A percentile compares a stretch with the other conserved stretches of the same genome.
phyloP scores from a whole-genome alignment of 2,329 filamentous ascomycete species.

The Claviceps maximensis region DNA sequence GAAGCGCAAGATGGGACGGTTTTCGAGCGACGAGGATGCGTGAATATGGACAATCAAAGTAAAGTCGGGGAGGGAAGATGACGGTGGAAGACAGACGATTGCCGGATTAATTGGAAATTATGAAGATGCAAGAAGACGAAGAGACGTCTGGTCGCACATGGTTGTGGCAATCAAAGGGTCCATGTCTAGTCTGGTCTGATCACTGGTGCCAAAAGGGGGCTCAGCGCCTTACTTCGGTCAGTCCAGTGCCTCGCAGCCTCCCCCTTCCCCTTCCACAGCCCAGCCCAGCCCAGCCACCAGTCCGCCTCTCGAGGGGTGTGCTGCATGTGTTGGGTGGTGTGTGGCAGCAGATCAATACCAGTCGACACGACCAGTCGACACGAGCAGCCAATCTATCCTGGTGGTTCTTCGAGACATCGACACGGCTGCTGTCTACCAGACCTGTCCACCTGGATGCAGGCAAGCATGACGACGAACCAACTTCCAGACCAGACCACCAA shows the following conservation, averaged over 20 bases:
- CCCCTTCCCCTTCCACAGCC: neutral
- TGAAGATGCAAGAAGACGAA: constrained; percentile 2
- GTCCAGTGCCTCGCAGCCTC: no score
- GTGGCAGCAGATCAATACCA: no score
- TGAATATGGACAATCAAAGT: neutral
- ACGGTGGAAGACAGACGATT: neutral
- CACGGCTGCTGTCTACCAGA: no score
- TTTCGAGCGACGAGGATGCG: neutral
- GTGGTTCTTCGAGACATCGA: no score
- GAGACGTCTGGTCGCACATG: neutral
- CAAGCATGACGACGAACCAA: no score
- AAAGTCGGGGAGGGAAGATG: neutral
- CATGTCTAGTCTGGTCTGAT: no score
- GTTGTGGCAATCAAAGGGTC: neutral
- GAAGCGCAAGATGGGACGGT: neutral
- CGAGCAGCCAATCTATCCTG: neutral
- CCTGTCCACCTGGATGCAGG: no score
- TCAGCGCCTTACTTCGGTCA: neutral
- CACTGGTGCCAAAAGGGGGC: neutral
- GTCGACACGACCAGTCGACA: no score
- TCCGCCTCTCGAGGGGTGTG: no score
- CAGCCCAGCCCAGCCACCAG: no score
- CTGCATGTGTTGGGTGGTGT: no score
- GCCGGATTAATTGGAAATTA: neutral
- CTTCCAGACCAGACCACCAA: no score